Percentiles rank a stretch among this genome's conserved stretches.
These are phyloP conservation scores for Triglochin maritima DNA, from an alignment of 106 monocot genomes.

Conservation along the genomic window DNA sequence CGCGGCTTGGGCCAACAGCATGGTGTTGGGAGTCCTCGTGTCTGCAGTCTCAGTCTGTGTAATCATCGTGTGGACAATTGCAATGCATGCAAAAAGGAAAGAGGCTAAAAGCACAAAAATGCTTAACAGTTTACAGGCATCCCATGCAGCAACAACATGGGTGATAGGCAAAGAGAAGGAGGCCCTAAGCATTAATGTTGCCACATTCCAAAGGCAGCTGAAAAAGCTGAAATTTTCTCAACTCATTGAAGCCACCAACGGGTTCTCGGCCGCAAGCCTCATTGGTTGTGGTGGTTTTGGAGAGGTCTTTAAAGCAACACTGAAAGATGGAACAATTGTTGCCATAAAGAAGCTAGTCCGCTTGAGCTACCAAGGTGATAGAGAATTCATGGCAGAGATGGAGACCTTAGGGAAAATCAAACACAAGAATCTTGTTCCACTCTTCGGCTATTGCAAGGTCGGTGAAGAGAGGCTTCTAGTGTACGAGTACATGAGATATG, in stretches of 20 bases:
- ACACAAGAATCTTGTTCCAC: constrained; percentile 68
- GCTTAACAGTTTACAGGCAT: constrained; percentile 57
- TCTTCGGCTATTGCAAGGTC: neutral
- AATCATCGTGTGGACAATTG: constrained; percentile 26
- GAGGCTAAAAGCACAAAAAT: constrained; percentile 44
- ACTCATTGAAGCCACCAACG: constrained; percentile 85
- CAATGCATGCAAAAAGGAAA: constrained; percentile 17
- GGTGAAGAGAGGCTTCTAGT: constrained; percentile 35
- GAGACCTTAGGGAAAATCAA: constrained; percentile 86
- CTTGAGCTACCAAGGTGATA: constrained; percentile 75
- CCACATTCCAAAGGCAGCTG: constrained; percentile 64
- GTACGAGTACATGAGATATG: constrained; percentile 60
- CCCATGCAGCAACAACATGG: constrained; percentile 56
- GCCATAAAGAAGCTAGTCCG: constrained; percentile 79
- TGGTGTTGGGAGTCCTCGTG: constrained; percentile 36
- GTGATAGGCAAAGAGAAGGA: constrained; percentile 59
- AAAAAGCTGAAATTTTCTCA: constrained; percentile 69
- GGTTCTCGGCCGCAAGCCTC: constrained; percentile 57
- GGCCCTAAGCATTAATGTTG: constrained; percentile 76
- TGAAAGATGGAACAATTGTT: constrained; percentile 62
- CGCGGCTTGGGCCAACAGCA: constrained; percentile 30
- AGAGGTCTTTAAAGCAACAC: constrained; percentile 79
- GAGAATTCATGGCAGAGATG: constrained; percentile 89
- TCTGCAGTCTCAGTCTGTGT: constrained; percentile 32
- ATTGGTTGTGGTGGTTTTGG: constrained; percentile 78